Percentiles rank a stretch among this genome's conserved stretches.
Conservation (phyloP, 2,329 filamentous ascomycete species). For the Pseudogymnoascus sp. region DNA sequence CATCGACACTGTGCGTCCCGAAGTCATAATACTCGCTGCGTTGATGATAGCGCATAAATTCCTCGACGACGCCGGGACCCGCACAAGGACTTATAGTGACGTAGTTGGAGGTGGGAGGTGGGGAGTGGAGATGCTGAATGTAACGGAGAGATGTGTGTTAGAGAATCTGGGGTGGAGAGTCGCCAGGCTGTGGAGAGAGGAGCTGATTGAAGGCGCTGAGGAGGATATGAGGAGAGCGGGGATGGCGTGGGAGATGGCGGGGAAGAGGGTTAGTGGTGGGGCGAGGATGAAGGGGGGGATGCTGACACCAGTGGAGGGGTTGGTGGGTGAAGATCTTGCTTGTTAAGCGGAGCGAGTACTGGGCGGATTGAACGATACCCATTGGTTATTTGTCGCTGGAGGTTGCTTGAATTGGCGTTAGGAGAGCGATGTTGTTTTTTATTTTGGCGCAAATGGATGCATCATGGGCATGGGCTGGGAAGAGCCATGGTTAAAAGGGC, state of each 20-base stretch:
- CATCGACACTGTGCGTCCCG: conserved; percentile 55
- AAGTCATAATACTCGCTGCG: conserved; percentile 56
- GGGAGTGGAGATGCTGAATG: conserved; percentile 56
- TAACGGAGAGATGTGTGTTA: conserved; percentile 57
- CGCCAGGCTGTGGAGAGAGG: conserved; percentile 50
- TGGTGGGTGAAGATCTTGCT: background rate
- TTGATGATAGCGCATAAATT: conserved; percentile 61
- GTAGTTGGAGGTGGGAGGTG: conserved; percentile 50
- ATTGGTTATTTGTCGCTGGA: background rate
- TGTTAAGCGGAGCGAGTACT: background rate
- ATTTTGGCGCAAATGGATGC: background rate
- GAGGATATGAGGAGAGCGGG: conserved; percentile 58
- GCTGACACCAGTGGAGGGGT: background rate
- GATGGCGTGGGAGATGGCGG: conserved; percentile 21
- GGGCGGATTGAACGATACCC: no score
- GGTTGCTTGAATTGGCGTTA: background rate
- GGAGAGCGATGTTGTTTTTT: background rate
- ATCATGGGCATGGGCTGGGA: background rate
- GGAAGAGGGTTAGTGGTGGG: background rate
- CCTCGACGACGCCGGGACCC: conserved; percentile 50
- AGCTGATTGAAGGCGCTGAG: conserved; percentile 51
- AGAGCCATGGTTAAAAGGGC: background rate
- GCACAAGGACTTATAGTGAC: conserved; percentile 45
- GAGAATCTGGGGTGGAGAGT: conserved; percentile 58
- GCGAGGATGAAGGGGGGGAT: background rate